Evolutionary conservation across 2,329 filamentous ascomycete genomes (phyloP).

Genomic region (Lachnellula cervina): DNA sequence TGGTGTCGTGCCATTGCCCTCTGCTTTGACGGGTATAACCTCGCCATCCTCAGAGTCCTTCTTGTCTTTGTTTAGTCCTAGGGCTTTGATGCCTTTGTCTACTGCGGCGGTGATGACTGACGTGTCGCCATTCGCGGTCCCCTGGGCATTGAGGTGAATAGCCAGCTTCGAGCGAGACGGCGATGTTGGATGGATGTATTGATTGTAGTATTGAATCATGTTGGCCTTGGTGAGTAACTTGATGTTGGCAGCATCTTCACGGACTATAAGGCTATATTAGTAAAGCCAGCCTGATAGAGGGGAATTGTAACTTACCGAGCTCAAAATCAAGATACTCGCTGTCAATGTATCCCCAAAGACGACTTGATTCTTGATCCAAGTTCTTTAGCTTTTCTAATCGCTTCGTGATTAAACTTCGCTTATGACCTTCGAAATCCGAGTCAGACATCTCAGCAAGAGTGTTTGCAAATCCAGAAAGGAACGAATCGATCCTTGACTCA

Average conservation of each 20-base stretch:
- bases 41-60: constrained; percentile 24
- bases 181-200: constrained; percentile 72
- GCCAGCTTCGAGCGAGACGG: constrained; percentile 72
- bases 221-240: constrained; percentile 72
- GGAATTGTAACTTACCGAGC: constrained; percentile 55
- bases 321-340: constrained; percentile 88
- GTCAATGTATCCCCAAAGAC: constrained; percentile 81
- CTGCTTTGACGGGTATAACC: constrained; percentile 12
- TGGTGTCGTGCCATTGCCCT: constrained; percentile 47
- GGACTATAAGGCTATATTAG: constrained; percentile 13
- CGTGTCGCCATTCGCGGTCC: constrained; percentile 41
- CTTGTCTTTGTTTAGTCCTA: constrained; percentile 26
- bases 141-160: constrained; percentile 76
- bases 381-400: constrained; percentile 91
- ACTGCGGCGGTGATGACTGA: constrained; percentile 32
- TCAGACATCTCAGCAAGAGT: constrained; percentile 72
- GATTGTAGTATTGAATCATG: constrained; percentile 72
- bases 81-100: constrained; percentile 35
- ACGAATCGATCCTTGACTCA: constrained; percentile 81
- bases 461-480: constrained; percentile 64
- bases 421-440: constrained; percentile 83
- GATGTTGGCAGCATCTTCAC: constrained; percentile 68
- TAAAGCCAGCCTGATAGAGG: constrained; percentile 1
- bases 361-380: constrained; percentile 72
- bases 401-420: constrained; percentile 82